A percentile compares a stretch with the other conserved stretches of the same genome.
These are phyloP conservation scores for Diaporthe eres DNA, from an alignment of 2,329 filamentous ascomycete species.

Conservation along the genomic window DNA sequence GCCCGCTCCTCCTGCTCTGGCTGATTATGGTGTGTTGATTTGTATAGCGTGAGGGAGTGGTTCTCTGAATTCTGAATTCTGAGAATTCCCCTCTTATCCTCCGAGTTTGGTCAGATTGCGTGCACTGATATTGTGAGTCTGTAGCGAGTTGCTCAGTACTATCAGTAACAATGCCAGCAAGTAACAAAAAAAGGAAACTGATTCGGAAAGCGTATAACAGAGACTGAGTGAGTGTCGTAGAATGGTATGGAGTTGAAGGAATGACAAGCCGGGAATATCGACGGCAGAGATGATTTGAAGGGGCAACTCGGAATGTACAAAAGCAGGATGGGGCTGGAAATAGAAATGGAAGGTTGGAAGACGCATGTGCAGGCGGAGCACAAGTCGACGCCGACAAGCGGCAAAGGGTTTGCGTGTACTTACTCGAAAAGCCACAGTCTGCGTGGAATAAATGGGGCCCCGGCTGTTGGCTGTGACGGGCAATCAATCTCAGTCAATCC, in stretches of 20 bases:
- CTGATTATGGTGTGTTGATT: conserved; percentile 12
- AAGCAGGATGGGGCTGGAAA: conserved; percentile 26
- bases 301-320: conserved; percentile 10
- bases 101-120: conserved; percentile 19
- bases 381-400: conserved; percentile 13
- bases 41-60: neutral
- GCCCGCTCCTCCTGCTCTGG: conserved; percentile 36
- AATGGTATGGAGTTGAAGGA: conserved; percentile 32
- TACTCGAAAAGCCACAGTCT: conserved; percentile 39
- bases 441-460: conserved; percentile 32
- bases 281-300: conserved; percentile 21
- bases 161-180: neutral
- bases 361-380: neutral
- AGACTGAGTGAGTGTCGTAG: conserved; percentile 29
- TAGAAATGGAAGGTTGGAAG: conserved; percentile 19
- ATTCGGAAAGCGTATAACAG: neutral
- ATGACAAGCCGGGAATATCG: conserved; percentile 31
- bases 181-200: neutral
- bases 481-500: conserved; percentile 40
- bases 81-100: conserved; percentile 8
- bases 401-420: conserved; percentile 35
- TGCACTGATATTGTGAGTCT: neutral
- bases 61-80: neutral
- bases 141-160: neutral
- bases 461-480: conserved; percentile 19